Evolutionary conservation across 2,329 filamentous ascomycete genomes (phyloP).

Genomic region (Trichoderma sp.): DNA sequence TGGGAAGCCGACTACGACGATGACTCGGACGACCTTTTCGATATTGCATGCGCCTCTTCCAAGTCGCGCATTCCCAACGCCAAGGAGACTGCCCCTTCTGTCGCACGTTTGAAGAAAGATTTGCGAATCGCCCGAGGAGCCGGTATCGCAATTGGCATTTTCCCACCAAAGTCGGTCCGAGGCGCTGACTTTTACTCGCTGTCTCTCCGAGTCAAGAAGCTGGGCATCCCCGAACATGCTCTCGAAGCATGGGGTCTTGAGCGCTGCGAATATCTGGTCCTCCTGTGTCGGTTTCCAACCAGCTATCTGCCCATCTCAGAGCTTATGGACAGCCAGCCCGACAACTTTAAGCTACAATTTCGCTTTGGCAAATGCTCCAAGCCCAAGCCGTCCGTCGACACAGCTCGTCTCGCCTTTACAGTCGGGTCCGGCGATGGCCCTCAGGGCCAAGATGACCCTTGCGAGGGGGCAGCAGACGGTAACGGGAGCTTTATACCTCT

Average conservation of each 20-base stretch:
- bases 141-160: slow-evolving; percentile 70
- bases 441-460: background rate
- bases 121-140: slow-evolving; percentile 60
- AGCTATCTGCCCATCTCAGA: slow-evolving; percentile 64
- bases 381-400: slow-evolving; percentile 68
- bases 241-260: slow-evolving; percentile 76
- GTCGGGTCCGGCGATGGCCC: background rate
- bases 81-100: background rate
- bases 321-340: slow-evolving; percentile 48
- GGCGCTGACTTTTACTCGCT: slow-evolving; percentile 58
- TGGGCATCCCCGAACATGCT: slow-evolving; percentile 73
- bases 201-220: slow-evolving; percentile 68
- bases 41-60: background rate
- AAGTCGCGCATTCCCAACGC: background rate
- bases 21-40: background rate
- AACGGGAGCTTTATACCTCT: slow-evolving; percentile 45
- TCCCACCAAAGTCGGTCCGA: slow-evolving; percentile 52
- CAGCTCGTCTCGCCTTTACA: slow-evolving; percentile 56
- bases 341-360: slow-evolving; percentile 51
- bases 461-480: background rate
- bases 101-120: slow-evolving; percentile 29
- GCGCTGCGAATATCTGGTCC: slow-evolving; percentile 68
- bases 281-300: slow-evolving; percentile 67
- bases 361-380: slow-evolving; percentile 69
- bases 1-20: slow-evolving; percentile 9